Evolutionary conservation across 805 yeast genomes (phyloP), one percentile per base, ranked within the genome.

Genomic region (Diddensiella santjacobensis): DNA sequence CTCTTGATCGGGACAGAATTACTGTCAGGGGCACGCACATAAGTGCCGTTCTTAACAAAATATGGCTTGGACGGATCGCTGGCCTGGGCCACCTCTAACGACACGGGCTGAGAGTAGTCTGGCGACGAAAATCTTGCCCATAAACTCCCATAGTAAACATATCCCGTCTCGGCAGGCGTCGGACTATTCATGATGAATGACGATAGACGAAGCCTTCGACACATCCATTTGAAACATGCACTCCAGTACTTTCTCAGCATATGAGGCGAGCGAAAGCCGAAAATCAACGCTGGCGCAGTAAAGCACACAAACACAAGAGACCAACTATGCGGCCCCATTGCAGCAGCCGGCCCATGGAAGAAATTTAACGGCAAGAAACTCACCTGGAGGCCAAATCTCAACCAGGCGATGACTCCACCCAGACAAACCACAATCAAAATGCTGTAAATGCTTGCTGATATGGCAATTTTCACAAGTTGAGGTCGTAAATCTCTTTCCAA

Each of bases 1-100:
- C 18, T 30, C 42, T 75, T 76, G 49, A 88, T 70, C 0, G 91
- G 79, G 18, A 84, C 81, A 13, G 81, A 82, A 61, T 90, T 97
- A 54, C 78, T 78, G 50, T 80, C 83, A 0, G 99, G 99, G 1
- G 89, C 99, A 48, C 98, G 78, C 29, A 90, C 79, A 58, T 78
- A 84, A 41, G 72, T 70, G 2, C 99, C 99, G 63, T 87, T 84
- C 0, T 90, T 90, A 4, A 87, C 80, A 60, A 84, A 84, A 42
- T 78, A 80, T 0, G 84, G 80, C 48, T 77, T 65, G 2, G 67
- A 67, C 8, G 63, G 59, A 56, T 82, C 81, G 2, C 71, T 64
- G 8, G 60, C 62, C 2, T 51, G 45, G 0, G 84, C 81, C 2
- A 58, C 57, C 2, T 69, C 64, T 0, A 42, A 15, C 2, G 81